Conservation (phyloP, 192 early-diverging fungal species). For the Entomortierella beljakovae region DNA sequence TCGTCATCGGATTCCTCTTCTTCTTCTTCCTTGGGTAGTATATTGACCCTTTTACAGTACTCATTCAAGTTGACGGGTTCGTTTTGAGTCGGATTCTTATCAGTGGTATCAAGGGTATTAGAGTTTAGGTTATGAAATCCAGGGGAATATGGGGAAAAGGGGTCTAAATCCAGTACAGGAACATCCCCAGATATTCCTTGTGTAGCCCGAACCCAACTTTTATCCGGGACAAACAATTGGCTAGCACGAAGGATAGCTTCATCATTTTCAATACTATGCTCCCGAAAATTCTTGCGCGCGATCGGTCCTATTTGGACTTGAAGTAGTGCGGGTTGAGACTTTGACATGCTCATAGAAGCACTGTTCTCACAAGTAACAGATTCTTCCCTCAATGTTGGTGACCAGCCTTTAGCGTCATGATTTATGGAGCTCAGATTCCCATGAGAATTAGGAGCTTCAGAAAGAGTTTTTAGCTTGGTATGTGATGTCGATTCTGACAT, state of each 20-base stretch:
- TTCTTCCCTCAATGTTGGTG: no score
- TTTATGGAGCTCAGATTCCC: no score
- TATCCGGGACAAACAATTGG: background rate
- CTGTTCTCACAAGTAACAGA: no score
- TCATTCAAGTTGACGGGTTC: conserved; percentile 22
- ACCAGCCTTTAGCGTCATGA: no score
- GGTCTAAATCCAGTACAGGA: conserved; percentile 17
- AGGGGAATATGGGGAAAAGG: conserved; percentile 38
- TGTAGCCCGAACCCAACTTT: conserved; percentile 6
- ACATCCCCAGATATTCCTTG: background rate
- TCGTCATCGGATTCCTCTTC: conserved; percentile 13
- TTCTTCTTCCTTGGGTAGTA: conserved; percentile 5
- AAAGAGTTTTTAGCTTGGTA: no score
- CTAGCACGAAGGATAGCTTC: background rate
- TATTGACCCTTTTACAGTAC: conserved; percentile 3
- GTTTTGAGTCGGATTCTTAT: background rate
- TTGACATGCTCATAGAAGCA: no score
- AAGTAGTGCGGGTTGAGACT: background rate
- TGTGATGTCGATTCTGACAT: no score
- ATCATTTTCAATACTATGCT: background rate
- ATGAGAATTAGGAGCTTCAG: no score
- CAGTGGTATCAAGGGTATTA: no score
- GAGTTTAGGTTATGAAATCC: conserved; percentile 8
- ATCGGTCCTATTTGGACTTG: conserved; percentile 30
- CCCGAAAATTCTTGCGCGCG: conserved; percentile 38